Base-by-base conservation (phyloP, 2,329 filamentous ascomycete species). In the Pseudogymnoascus sp. region DNA sequence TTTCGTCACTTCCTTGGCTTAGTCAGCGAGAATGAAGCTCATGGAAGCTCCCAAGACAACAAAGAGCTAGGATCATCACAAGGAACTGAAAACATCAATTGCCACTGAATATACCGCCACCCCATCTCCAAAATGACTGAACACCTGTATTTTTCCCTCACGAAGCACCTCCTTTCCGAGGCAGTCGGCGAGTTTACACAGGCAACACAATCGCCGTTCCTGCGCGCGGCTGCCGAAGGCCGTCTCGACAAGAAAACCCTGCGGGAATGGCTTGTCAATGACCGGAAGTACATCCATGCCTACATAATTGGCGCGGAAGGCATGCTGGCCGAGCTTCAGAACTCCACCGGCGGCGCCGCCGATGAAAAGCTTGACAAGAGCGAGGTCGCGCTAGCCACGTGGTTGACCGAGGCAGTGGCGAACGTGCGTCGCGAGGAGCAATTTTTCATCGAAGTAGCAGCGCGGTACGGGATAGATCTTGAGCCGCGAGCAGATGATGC, bases 201-300 rank as follows among this genome's bases (percentile, higher is more conserved):
- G 28, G 86, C 87, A 9, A 90, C 87, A 0, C 84, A 86, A 63
- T 81, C 85, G 60, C 78, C 83, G 0, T 90, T 91, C 73, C 82
- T 91, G 59, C 77, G 76, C 9, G 79, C 83, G 57, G 87, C 87
- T 5, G 86, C 86, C 12, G 77, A 79, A 61, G 87, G 88, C 20
- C 81, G 79, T 0, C 75, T 88, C 16, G 75, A 81, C 16, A 83
- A 83, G 57, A 68, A 76, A 0, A 74, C 78, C 1, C 76, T 90
- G 9, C 80, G 81, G 18, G 78, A 80, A 71, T 91, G 88, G 88
- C 82, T 91, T 43, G 82, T 84, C 11, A 87, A 89, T 72, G 87
- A 90, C 72, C 78, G 85, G 7, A 81, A 90, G 63, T 88, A 90
- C 73, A 84, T 87, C 35, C 85, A 88, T 65, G 82, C 83, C 58